These are phyloP conservation scores for Amaranthus tricolor DNA, from an alignment of 179 eudicot genomes.

Conservation along the genomic window DNA sequence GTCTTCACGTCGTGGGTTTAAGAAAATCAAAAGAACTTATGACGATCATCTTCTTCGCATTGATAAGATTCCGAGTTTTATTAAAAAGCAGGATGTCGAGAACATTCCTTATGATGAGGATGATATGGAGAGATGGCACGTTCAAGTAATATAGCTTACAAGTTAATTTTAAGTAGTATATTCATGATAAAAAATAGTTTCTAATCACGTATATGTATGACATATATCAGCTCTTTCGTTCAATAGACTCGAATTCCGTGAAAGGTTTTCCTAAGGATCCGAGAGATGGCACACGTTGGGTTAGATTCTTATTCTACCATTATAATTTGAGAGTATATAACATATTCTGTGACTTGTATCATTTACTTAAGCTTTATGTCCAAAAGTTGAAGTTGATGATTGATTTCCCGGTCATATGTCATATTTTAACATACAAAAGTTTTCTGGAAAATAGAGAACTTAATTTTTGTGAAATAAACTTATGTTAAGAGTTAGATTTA, in stretches of 20 bases:
- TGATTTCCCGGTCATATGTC: background rate
- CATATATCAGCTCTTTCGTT: conserved; percentile 53
- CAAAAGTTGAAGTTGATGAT: too few species aligned
- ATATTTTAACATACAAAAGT: too few species aligned
- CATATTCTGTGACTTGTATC: too few species aligned
- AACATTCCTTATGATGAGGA: conserved; percentile 19
- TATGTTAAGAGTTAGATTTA: background rate
- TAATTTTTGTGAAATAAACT: background rate
- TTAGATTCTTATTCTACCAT: conserved; percentile 22
- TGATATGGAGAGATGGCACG: conserved; percentile 72
- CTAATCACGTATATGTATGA: background rate
- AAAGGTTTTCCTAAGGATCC: conserved; percentile 87
- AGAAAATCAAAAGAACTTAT: conserved; percentile 40
- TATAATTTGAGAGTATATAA: too few species aligned
- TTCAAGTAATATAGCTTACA: conserved; percentile 44
- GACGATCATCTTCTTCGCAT: conserved; percentile 60
- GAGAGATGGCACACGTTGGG: conserved; percentile 54
- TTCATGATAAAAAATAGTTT: background rate
- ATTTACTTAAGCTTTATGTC: too few species aligned
- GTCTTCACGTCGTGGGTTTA: conserved; percentile 48
- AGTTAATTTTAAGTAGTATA: background rate
- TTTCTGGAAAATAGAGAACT: background rate
- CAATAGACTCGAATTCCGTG: conserved; percentile 83
- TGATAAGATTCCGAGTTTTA: conserved; percentile 50
- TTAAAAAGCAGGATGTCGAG: conserved; percentile 37